A percentile compares a stretch with the other conserved stretches of the same genome.
phyloP scores from a whole-genome alignment of 2,329 filamentous ascomycete genomes.

The Nannizziopsis barbatae region DNA sequence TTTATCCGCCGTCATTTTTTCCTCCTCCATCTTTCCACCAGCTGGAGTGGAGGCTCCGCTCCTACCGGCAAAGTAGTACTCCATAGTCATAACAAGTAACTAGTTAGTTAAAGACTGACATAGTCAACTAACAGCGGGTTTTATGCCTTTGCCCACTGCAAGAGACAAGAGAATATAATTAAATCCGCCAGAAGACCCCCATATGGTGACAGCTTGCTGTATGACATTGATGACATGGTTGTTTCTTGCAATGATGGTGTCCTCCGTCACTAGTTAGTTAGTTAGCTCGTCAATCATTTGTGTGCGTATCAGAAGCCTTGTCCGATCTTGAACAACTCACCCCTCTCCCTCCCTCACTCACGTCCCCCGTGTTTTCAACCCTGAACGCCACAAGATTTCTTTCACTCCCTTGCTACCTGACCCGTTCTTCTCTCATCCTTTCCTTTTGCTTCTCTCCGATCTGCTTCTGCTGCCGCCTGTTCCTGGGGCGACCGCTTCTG shows the following conservation, averaged over 20 bases:
- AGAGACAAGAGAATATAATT: too few species aligned
- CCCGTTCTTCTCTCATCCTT: background rate
- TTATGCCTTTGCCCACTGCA: too few species aligned
- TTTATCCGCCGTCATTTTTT: too few species aligned
- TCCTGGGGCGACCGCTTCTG: slow-evolving; percentile 2
- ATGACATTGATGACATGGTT: slow-evolving; percentile 8
- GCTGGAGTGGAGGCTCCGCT: too few species aligned
- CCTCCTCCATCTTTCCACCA: too few species aligned
- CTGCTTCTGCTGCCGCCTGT: background rate
- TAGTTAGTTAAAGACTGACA: too few species aligned
- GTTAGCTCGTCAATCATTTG: background rate
- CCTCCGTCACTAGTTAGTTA: background rate
- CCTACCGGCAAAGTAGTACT: too few species aligned
- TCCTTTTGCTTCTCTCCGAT: slow-evolving; percentile 3
- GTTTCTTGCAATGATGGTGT: background rate
- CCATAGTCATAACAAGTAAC: too few species aligned
- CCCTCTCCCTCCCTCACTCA: slow-evolving; percentile 1
- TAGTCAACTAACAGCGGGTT: too few species aligned
- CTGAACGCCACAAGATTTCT: slow-evolving; percentile 2
- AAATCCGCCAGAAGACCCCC: too few species aligned
- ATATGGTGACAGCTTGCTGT: background rate
- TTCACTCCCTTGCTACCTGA: background rate
- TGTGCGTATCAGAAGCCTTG: background rate
- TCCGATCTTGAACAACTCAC: slow-evolving; percentile 9
- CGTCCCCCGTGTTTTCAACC: background rate